These are phyloP conservation scores for Pilaira anomala DNA, from an alignment of 192 early-diverging fungal species.

Conservation along the genomic window DNA sequence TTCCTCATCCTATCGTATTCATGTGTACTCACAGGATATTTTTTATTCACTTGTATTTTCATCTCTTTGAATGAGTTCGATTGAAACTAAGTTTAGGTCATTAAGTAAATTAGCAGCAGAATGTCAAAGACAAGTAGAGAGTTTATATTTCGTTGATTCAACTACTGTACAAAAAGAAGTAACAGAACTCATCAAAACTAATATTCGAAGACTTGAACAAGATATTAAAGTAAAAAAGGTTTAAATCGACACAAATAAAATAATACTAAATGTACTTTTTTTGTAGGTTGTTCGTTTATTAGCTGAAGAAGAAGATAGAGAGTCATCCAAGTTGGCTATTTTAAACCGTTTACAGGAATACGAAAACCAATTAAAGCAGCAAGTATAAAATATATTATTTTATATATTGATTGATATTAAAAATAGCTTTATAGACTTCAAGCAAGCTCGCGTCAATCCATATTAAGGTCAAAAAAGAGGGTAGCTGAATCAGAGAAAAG, in stretches of 20 bases:
- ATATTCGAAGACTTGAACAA: slow-evolving; percentile 16
- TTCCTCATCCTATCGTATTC: no score
- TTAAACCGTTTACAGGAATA: slow-evolving; percentile 44
- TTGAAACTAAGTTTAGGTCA: slow-evolving; percentile 19
- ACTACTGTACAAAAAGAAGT: slow-evolving; percentile 20
- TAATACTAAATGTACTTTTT: not conserved
- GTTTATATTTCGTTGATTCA: slow-evolving; percentile 11
- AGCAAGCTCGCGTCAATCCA: slow-evolving; percentile 42
- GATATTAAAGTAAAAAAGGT: slow-evolving; percentile 26
- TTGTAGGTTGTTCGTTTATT: not conserved
- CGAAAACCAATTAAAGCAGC: slow-evolving; percentile 52
- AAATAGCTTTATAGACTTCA: slow-evolving; percentile 53
- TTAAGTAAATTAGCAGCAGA: slow-evolving; percentile 23
- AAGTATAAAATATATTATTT: slow-evolving; percentile 19
- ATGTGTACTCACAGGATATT: not conserved
- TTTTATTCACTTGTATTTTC: slow-evolving; percentile 12
- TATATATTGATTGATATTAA: not conserved
- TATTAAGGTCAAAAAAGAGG: slow-evolving; percentile 49
- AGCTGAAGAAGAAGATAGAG: slow-evolving; percentile 55
- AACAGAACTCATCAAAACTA: not conserved
- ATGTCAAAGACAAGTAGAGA: slow-evolving; percentile 21
- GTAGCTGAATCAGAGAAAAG: slow-evolving; percentile 43
- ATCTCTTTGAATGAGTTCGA: slow-evolving; percentile 1
- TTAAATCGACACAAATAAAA: not conserved
- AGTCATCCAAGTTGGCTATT: slow-evolving; percentile 37